Conservation (phyloP, 2,329 filamentous ascomycete genomes). For the Curvularia sp. region DNA sequence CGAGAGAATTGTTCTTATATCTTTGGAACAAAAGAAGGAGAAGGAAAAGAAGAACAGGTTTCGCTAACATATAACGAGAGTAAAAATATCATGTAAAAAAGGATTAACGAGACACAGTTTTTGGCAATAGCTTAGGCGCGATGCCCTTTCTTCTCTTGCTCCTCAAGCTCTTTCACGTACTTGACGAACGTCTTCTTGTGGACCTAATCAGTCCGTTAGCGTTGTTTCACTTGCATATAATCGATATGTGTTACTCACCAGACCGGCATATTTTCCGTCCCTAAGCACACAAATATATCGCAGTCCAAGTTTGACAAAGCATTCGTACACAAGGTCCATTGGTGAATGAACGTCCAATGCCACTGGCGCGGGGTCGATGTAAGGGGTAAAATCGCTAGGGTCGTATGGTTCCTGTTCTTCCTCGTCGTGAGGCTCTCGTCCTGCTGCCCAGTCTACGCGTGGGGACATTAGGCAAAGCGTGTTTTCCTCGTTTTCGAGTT, state of each 20-base stretch:
- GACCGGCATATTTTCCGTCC: conserved; percentile 84
- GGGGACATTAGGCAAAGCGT: conserved; percentile 83
- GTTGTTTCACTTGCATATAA: background rate
- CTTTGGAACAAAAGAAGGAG: conserved; percentile 1
- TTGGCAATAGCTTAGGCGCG: conserved; percentile 2
- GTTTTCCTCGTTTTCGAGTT: conserved; percentile 75
- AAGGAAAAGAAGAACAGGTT: background rate
- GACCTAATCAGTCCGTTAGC: conserved; percentile 57
- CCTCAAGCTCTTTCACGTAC: conserved; percentile 85
- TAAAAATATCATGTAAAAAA: conserved; percentile 1
- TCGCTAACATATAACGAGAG: conserved; percentile 5
- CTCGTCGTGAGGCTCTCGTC: conserved; percentile 61
- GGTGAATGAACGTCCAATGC: conserved; percentile 87
- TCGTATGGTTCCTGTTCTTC: conserved; percentile 58
- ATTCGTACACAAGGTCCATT: conserved; percentile 95
- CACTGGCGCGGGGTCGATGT: conserved; percentile 90
- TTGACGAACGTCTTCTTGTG: conserved; percentile 98
- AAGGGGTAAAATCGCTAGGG: conserved; percentile 85
- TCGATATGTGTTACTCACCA: conserved; percentile 64
- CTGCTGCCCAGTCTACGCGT: conserved; percentile 57
- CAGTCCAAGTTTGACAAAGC: conserved; percentile 91
- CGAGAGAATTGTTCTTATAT: conserved; percentile 1
- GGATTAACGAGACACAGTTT: background rate
- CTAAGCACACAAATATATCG: conserved; percentile 89
- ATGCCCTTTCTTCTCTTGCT: conserved; percentile 48